Evolutionary conservation across 2,329 filamentous ascomycete species (phyloP), one percentile per base, ranked within the genome.

Genomic region (Endoconidiophora laricicola): DNA sequence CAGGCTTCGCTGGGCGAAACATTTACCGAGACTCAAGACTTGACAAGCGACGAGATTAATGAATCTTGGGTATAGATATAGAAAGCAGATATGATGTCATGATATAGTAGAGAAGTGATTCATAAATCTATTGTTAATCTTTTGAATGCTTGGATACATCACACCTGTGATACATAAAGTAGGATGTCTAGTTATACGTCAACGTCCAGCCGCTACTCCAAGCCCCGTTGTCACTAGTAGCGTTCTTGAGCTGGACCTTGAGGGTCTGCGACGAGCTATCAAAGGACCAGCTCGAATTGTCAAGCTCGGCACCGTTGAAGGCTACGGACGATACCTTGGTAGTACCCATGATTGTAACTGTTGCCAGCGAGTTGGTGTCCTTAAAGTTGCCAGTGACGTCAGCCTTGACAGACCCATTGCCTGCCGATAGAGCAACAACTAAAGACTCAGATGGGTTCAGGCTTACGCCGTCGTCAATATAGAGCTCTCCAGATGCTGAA

Each of bases 381-480:
- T 63, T 60, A 60, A 70, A 84, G 2, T 58, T 61, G 0, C 80
- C 80, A 1, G 62, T 55, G 0, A 71, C 66, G 3, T 60, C 62
- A 0, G 69, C 73, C 37, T 65, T 66, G 3, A 83, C 59, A 4
- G 65, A 63, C 0, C 65, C 67, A 4, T 60, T 56, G 1, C 61
- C 60, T 0, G 66, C 69, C 1, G 62, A 59, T 54, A 78, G 72
- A 57, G 68, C 58, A 22, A 86, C 71, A 53, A 68, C 68, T 4
- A 78, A 68, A 0, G 71, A 79, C 0, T 68, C 33, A 3, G 64
- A 54, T 62, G 83, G 83, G 52, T 74, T 65, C 46, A 88, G 57
- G 23, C 73, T 78, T 52, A 79, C 77, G 6, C 86, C 86, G 54
- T 93, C 85, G 56, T 91, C 86, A 4, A 91, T 65, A 60, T 88